Base-by-base conservation (phyloP, 106 monocot species). In the Amphibolis antarctica region DNA sequence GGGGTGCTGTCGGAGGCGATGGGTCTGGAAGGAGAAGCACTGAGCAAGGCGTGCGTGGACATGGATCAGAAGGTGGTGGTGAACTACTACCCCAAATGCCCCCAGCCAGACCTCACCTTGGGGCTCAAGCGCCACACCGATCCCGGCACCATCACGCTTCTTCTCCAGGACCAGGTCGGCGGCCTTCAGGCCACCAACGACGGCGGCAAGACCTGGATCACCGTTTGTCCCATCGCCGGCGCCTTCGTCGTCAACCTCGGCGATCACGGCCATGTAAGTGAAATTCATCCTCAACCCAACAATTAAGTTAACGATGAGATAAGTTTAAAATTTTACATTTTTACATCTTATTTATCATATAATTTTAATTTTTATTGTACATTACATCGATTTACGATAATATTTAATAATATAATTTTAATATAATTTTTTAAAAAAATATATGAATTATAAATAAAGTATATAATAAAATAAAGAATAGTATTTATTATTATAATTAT, bases 191-290 rank as follows among this genome's bases (percentile, higher is more conserved):
- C 86, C 26, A 96, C 89, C 44, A 81, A 72, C 59, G 94, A 96
- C 28, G 78, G 55, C 12, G 94, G 89, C 5, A 27, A 74, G 71
- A 89, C 86, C 0, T 96, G 94, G 94, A 84, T 89, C 63, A 89
- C 89, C 3, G 94, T 96, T 12, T 71, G 82, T 50, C 94, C 94
- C 0, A 63, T 96, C n/a, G 67, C 70, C 0, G 81, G 79, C 0
- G 83, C 94, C 20, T 89, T 89, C 46, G 89, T 96, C 12, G 89
- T 96, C 69, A 96, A 96, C 76, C 86, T 96, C 45, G 94, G 94
- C 0, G 94, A 96, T 68, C 89, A 96, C 74, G 80, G 86, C n/a
- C 85, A 86, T 55, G 93, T 94, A 59, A 75, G 76, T 53, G 27
- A 55, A 11, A 29, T 53, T 20, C 19, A 18, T 53, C 20, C 19